Conservation (phyloP, 306 rosid species). For the Fragaria iinumae region DNA sequence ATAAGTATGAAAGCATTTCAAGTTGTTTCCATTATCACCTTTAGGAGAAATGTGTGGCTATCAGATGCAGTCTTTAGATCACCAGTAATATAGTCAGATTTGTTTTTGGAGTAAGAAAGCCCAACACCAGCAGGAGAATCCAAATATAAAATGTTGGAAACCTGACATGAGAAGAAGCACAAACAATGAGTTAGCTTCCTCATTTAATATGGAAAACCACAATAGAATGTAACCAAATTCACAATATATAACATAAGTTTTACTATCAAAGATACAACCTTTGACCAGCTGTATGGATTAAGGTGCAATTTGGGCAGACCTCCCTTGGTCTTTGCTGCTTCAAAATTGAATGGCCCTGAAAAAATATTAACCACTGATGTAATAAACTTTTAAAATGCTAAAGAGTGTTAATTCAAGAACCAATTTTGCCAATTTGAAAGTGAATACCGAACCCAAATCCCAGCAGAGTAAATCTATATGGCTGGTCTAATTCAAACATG, state of each 20-base stretch:
- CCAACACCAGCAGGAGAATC: constrained; percentile 99
- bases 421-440: neutral
- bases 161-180: constrained; percentile 43
- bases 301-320: constrained; percentile 63
- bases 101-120: constrained; percentile 67
- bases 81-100: constrained; percentile 66
- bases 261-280: constrained; percentile 43
- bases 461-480: neutral
- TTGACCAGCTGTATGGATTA: constrained; percentile 93
- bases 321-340: constrained; percentile 51
- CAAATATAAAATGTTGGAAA: constrained; percentile 80
- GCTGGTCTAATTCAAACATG: neutral
- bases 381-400: neutral
- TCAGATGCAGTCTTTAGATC: constrained; percentile 82
- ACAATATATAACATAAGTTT: constrained; percentile 1
- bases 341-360: constrained; percentile 92
- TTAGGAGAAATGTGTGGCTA: constrained; percentile 72
- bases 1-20: neutral
- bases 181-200: neutral
- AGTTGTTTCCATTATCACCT: constrained; percentile 48
- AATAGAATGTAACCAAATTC: neutral
- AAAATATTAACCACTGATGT: constrained; percentile 9
- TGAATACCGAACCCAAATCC: neutral
- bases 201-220: neutral
- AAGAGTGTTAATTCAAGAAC: neutral